Base-by-base conservation (phyloP, 768 basidiomycete species). In the Lactarius akahatsu region DNA sequence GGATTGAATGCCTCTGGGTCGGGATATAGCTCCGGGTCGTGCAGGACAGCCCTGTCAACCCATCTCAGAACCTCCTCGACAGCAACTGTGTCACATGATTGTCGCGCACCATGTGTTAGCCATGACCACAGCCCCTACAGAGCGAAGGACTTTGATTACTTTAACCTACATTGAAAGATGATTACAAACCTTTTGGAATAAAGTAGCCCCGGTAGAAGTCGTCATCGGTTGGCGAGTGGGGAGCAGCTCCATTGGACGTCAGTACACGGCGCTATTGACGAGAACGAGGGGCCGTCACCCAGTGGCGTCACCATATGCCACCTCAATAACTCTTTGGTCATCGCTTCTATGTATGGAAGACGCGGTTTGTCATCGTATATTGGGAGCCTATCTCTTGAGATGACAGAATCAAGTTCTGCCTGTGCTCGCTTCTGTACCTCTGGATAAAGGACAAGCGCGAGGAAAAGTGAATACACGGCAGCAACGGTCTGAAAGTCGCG, bases 1-100 rank as follows among this genome's bases (percentile, higher is more conserved):
- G 74, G 74, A 9, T 67, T 70, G 62, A 75, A 75, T 2, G 28
- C 36, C 40, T 74, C 69, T n/a, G 74, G 74, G n/a, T 75, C 68
- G 10, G 69, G 73, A 62, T 52, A 76, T 50, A 64, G 60, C 16
- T 61, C 61, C 38, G 74, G 73, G 64, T 76, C 72, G 32, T 70
- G 73, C 13, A 62, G 57, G 11, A 67, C 41, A 1, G 18, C 62
- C 66, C 66, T 67, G 55, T 9, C 16, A 26, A 45, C 10, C n/a
- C n/a, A 9, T 23, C 28, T 7, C 23, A 23, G 23, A n/a, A 32
- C 28, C 0, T 3, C 28, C 15, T n/a, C 0, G 23, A 23, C 4
- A 50, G 47, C 1, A 50, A 50, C 11, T 23, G n/a, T 11, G 10
- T 11, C 16, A 41, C 18, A 16, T 43, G 18, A 20, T 20, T 32